A percentile compares a stretch with the other conserved stretches of the same genome.
These are phyloP conservation scores for Fusarium scirpi DNA, from an alignment of 2,329 filamentous ascomycete genomes.

Conservation along the genomic window DNA sequence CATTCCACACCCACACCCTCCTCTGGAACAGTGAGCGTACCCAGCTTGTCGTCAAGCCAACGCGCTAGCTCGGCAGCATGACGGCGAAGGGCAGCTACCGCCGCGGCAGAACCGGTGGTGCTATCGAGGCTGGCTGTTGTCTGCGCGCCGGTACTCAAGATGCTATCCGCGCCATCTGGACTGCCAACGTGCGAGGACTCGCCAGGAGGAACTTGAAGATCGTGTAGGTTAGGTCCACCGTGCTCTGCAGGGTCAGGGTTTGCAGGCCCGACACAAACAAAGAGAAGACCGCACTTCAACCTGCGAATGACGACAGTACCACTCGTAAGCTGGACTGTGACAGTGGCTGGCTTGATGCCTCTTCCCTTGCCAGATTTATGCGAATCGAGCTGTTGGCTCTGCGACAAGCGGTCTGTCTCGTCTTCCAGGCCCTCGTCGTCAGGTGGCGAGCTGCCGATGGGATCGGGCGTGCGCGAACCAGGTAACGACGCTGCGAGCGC, in stretches of 20 bases:
- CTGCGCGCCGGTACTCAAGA: conserved; percentile 59
- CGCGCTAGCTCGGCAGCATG: conserved; percentile 70
- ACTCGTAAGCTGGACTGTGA: conserved; percentile 70
- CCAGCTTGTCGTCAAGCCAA: conserved; percentile 71
- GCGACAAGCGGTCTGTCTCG: conserved; percentile 44
- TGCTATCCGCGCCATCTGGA: conserved; percentile 60
- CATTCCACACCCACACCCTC: conserved; percentile 59
- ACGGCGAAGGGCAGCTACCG: conserved; percentile 64
- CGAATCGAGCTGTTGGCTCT: conserved; percentile 43
- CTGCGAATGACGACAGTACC: conserved; percentile 70
- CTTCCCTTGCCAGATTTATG: conserved; percentile 28
- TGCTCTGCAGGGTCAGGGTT: conserved; percentile 46
- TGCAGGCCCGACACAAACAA: conserved; percentile 69
- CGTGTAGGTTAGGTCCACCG: conserved; percentile 30
- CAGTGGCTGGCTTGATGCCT: conserved; percentile 55
- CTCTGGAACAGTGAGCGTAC: conserved; percentile 64
- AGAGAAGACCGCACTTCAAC: conserved; percentile 69
- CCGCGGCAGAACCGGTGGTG: conserved; percentile 57
- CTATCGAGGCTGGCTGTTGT: conserved; percentile 58
- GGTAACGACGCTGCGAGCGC: conserved; percentile 59
- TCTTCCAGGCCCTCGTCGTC: conserved; percentile 45
- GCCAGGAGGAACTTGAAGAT: conserved; percentile 44
- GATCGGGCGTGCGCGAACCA: conserved; percentile 49
- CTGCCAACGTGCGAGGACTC: conserved; percentile 53
- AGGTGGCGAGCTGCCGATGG: conserved; percentile 43